Evolutionary conservation across 2,329 filamentous ascomycete species (phyloP).

Genomic region (Achaetomium macrosporum): DNA sequence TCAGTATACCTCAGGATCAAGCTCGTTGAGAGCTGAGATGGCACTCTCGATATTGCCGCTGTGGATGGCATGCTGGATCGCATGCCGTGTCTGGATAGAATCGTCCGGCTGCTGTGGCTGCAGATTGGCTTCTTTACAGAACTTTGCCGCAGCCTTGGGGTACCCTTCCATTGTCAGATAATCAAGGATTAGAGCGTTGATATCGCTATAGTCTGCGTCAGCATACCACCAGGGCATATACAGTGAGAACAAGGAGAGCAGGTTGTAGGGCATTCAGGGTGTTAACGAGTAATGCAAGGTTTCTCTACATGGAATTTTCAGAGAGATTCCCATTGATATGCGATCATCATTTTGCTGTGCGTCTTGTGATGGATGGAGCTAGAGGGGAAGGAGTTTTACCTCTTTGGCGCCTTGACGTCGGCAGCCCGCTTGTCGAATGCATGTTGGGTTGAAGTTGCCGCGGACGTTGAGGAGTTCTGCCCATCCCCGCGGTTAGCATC

Average conservation of each 20-base stretch:
- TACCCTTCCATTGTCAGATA: constrained; percentile 96
- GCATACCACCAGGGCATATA: not conserved
- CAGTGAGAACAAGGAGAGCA: constrained; percentile 13
- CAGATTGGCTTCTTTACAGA: constrained; percentile 89
- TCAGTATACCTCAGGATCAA: constrained; percentile 73
- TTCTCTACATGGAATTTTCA: constrained; percentile 88
- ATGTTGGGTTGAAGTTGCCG: constrained; percentile 63
- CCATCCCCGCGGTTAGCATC: constrained; percentile 11
- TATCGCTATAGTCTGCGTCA: constrained; percentile 61
- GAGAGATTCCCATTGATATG: constrained; percentile 99
- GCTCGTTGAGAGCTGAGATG: constrained; percentile 80
- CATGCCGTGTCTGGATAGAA: constrained; percentile 70
- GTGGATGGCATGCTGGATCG: constrained; percentile 81
- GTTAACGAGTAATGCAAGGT: constrained; percentile 65
- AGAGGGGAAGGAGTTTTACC: constrained; percentile 51
- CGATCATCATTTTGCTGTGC: constrained; percentile 64
- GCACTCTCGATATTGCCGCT: constrained; percentile 78
- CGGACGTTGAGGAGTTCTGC: constrained; percentile 67
- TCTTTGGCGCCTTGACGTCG: constrained; percentile 81
- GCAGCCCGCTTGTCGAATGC: constrained; percentile 77
- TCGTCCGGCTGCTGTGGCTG: constrained; percentile 64
- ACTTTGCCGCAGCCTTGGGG: constrained; percentile 83
- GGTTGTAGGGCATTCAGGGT: constrained; percentile 34
- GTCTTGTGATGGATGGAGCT: not conserved
- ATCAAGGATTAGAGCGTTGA: constrained; percentile 92